Conservation (phyloP, 31 red algal species). For the Endocladia muricata region DNA sequence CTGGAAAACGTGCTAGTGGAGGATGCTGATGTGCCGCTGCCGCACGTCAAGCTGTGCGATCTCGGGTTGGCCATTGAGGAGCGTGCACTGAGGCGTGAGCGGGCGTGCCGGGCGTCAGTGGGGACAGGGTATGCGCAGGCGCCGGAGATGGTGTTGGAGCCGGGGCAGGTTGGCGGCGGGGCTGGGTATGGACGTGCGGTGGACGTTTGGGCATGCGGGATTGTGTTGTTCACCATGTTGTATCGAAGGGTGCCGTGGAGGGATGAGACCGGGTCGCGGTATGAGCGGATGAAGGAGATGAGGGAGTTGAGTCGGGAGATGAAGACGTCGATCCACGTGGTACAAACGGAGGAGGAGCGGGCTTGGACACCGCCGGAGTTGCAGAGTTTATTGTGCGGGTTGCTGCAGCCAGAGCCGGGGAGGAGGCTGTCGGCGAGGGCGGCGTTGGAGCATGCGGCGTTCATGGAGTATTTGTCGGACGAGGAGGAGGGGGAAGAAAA, state of each 20-base stretch:
- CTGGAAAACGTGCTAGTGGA: conserved; percentile 32
- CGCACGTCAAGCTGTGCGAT: conserved; percentile 22
- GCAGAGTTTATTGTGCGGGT: conserved; percentile 22
- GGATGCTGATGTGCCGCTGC: neutral
- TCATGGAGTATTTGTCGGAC: too few species aligned
- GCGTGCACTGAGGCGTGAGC: neutral
- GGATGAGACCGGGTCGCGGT: neutral
- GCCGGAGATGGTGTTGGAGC: too few species aligned
- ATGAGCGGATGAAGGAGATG: neutral
- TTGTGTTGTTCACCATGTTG: conserved; percentile 11
- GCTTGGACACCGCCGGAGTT: neutral
- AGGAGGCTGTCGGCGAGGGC: conserved; percentile 16
- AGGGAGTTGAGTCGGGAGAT: neutral
- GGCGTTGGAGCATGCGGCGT: conserved; percentile 8
- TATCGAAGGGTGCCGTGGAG: conserved; percentile 18
- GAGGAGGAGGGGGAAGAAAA: too few species aligned
- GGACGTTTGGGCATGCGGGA: conserved; percentile 34
- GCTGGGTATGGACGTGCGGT: conserved; percentile 15
- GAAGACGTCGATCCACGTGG: neutral
- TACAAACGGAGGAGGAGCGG: conserved; percentile 12
- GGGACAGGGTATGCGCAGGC: conserved; percentile 30
- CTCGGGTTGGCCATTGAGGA: conserved; percentile 25
- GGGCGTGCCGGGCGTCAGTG: too few species aligned
- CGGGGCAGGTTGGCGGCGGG: neutral
- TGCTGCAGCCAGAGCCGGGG: conserved; percentile 1